Percentiles rank a stretch among this genome's conserved stretches.
Conservation (phyloP, 2,329 filamentous ascomycete species). For the Aspergillus ustus region DNA sequence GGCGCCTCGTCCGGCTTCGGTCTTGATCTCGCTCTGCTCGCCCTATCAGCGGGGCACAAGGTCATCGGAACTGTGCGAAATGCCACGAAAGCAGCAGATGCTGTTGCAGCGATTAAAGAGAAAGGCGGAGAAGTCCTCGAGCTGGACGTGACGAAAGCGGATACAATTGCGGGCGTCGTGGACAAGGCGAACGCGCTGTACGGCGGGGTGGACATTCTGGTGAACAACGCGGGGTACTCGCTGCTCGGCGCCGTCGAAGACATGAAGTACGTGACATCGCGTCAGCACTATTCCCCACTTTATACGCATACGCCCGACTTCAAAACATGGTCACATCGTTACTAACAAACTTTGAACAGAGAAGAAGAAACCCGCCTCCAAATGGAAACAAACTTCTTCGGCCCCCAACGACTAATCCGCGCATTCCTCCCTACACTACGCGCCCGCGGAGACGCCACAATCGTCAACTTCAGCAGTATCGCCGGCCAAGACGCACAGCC, state of each 20-base stretch:
- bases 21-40: slow-evolving; percentile 5
- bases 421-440: slow-evolving; percentile 47
- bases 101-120: slow-evolving; percentile 7
- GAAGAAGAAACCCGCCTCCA: slow-evolving; percentile 24
- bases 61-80: slow-evolving; percentile 56
- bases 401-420: slow-evolving; percentile 44
- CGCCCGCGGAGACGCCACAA: slow-evolving; percentile 34
- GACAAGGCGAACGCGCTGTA: slow-evolving; percentile 6
- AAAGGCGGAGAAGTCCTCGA: slow-evolving; percentile 17
- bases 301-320: background rate
- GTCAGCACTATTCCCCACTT: background rate
- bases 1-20: slow-evolving; percentile 19
- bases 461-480: slow-evolving; percentile 56
- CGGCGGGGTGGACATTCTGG: slow-evolving; percentile 20
- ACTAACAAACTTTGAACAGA: slow-evolving; percentile 7
- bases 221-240: slow-evolving; percentile 26
- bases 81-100: slow-evolving; percentile 28
- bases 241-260: slow-evolving; percentile 29
- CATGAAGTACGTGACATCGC: slow-evolving; percentile 18
- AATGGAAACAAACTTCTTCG: slow-evolving; percentile 49
- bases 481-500: slow-evolving; percentile 50
- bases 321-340: too few relatives aligned
- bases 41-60: slow-evolving; percentile 8
- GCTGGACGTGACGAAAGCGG: slow-evolving; percentile 20
- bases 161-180: slow-evolving; percentile 2